These are phyloP conservation scores for Lipomyces japonicus DNA, from an alignment of 805 yeast genomes.

Conservation along the genomic window DNA sequence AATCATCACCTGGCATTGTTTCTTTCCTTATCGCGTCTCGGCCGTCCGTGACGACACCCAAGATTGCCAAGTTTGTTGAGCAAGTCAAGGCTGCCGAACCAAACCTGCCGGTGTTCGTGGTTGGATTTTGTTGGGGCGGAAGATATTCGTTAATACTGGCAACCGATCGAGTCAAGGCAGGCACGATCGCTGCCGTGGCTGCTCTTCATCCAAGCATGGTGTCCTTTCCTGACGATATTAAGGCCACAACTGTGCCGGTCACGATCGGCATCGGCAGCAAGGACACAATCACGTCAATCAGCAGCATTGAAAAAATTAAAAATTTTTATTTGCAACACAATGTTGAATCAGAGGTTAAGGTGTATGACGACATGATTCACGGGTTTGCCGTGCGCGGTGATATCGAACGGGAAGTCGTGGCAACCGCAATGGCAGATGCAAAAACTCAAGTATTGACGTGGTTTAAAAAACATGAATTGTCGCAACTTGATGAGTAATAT, in stretches of 20 bases:
- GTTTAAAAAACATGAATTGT: neutral
- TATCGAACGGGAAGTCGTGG: conserved; percentile 5
- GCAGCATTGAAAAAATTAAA: conserved; percentile 1
- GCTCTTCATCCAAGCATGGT: conserved; percentile 18
- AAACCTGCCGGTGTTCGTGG: conserved; percentile 10
- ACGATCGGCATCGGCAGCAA: conserved; percentile 14
- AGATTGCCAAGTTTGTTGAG: conserved; percentile 12
- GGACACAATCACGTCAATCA: conserved; percentile 2
- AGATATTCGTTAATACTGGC: conserved; percentile 11
- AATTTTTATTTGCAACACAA: neutral
- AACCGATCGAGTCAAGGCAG: conserved; percentile 2
- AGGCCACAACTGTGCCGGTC: conserved; percentile 12
- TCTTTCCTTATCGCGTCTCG: conserved; percentile 4
- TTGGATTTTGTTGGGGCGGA: conserved; percentile 27
- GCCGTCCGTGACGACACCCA: conserved; percentile 6
- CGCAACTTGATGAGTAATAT: too few relatives aligned
- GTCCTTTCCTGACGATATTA: conserved; percentile 11
- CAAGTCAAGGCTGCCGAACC: neutral
- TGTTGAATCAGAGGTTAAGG: conserved; percentile 5
- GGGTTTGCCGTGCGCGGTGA: conserved; percentile 23
- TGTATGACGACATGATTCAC: conserved; percentile 17
- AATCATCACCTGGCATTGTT: neutral
- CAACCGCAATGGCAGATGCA: conserved; percentile 12
- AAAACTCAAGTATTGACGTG: conserved; percentile 8
- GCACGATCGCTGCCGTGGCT: conserved; percentile 17